Conservation (phyloP, 2,329 filamentous ascomycete species). For the Diaporthe helianthi region DNA sequence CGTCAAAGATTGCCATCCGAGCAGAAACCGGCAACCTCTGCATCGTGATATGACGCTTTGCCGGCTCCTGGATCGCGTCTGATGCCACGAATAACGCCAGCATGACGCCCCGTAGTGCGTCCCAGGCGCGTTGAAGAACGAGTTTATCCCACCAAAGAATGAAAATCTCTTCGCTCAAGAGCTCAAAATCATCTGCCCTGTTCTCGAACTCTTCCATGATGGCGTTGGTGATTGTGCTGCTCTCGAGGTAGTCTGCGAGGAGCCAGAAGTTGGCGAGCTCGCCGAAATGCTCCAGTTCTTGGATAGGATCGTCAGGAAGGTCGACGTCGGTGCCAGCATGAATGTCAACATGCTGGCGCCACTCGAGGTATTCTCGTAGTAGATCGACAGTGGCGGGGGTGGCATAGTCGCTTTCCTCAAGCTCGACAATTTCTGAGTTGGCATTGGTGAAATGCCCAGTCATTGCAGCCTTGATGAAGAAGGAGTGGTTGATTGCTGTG, state of each 20-base stretch:
- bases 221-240: background rate
- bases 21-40: background rate
- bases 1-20: background rate
- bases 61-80: background rate
- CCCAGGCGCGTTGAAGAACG: background rate
- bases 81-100: background rate
- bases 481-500: background rate
- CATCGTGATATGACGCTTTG: background rate
- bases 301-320: background rate
- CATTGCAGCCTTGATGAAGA: background rate
- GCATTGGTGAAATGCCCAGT: background rate
- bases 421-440: background rate
- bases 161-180: background rate
- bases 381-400: background rate
- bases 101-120: background rate
- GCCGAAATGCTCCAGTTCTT: background rate
- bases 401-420: background rate
- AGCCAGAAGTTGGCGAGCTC: background rate
- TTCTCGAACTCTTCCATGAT: background rate
- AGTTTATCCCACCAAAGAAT: background rate
- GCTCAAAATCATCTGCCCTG: background rate
- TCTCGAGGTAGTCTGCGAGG: background rate
- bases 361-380: background rate
- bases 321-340: background rate
- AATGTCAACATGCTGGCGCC: background rate